These are phyloP conservation scores for Epichloe sp. DNA, from an alignment of 2,329 filamentous ascomycete genomes.

Conservation along the genomic window DNA sequence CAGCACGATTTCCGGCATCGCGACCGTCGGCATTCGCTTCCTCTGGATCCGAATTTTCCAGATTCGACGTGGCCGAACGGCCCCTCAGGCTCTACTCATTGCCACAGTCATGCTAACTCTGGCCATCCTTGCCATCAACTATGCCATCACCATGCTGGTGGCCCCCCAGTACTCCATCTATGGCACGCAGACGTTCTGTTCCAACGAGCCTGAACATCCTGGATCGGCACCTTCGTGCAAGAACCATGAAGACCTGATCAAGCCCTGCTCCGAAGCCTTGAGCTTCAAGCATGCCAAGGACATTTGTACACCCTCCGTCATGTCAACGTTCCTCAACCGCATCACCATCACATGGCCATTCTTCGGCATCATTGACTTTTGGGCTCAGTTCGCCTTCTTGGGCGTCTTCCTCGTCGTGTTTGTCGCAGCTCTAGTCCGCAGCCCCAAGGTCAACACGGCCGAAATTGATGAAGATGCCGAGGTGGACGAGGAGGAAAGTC, in stretches of 20 bases:
- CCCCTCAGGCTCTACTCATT: slow-evolving; percentile 81
- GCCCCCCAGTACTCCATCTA: slow-evolving; percentile 92
- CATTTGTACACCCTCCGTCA: slow-evolving; percentile 82
- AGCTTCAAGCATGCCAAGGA: slow-evolving; percentile 57
- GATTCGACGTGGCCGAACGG: slow-evolving; percentile 77
- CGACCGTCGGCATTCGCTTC: slow-evolving; percentile 83
- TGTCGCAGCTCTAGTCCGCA: slow-evolving; percentile 63
- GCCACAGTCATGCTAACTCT: slow-evolving; percentile 84
- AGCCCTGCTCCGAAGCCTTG: slow-evolving; percentile 67
- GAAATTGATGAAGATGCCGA: slow-evolving; percentile 82
- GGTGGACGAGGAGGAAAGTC: slow-evolving; percentile 83
- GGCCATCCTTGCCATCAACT: slow-evolving; percentile 84
- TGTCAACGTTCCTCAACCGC: slow-evolving; percentile 86
- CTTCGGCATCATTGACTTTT: slow-evolving; percentile 86
- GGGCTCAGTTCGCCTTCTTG: slow-evolving; percentile 89
- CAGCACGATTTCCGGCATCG: slow-evolving; percentile 75
- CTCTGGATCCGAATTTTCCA: slow-evolving; percentile 90
- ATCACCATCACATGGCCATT: slow-evolving; percentile 90
- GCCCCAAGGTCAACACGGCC: slow-evolving; percentile 62
- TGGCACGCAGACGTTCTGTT: slow-evolving; percentile 89
- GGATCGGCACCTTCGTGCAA: slow-evolving; percentile 65
- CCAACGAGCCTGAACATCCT: slow-evolving; percentile 48
- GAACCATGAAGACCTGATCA: slow-evolving; percentile 56
- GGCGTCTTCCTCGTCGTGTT: slow-evolving; percentile 74
- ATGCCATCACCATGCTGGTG: slow-evolving; percentile 83